Evolutionary conservation across 2,329 filamentous ascomycete species (phyloP), one percentile per base, ranked within the genome.

Genomic region (Beauveria sp.): DNA sequence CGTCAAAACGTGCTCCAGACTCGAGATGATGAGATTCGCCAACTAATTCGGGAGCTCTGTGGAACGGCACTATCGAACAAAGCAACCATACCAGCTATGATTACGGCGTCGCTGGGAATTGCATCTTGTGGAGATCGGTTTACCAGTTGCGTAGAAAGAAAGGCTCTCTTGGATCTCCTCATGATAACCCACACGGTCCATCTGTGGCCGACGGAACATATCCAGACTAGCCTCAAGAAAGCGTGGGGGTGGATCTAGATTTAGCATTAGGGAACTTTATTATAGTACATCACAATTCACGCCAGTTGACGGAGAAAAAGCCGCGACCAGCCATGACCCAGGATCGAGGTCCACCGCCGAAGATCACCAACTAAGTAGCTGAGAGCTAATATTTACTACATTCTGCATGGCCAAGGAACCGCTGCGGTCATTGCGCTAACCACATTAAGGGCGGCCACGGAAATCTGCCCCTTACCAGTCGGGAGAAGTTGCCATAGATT

Each of bases 11-110:
- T n/a, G 41, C 41, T 43, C 18, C 18, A 43, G 41, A 10, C 6
- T 20, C 41, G 41, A 63, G 67, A 78, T 61, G 76, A 77, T 55
- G 68, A 73, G 41, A 20, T 43, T 43, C 41, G 41, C 7, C 41
- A 43, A 10, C 41, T 43, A 10, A 43, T 43, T 10, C 41, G 41
- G 41, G 41, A 43, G 41, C 41, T 43, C 41, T 43, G 41, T n/a
- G 41, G 41, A n/a, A 43, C 41, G 41, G 41, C 41, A n/a, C 8
- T 43, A 43, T 43, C 41, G 9, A 43, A 43, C 41, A 43, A 43
- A n/a, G 18, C 41, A 18, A 43, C 41, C 55, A 56, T 62, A 28
- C 30, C 41, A 30, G 61, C 30, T 52, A 65, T 69, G 68, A 22
- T 43, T 43, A 43, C 41, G 9, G 41, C 41, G 41, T 43, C 41